Conservation (phyloP, 352 stramenopile genomes). For the Elongisporangium prolatum region DNA sequence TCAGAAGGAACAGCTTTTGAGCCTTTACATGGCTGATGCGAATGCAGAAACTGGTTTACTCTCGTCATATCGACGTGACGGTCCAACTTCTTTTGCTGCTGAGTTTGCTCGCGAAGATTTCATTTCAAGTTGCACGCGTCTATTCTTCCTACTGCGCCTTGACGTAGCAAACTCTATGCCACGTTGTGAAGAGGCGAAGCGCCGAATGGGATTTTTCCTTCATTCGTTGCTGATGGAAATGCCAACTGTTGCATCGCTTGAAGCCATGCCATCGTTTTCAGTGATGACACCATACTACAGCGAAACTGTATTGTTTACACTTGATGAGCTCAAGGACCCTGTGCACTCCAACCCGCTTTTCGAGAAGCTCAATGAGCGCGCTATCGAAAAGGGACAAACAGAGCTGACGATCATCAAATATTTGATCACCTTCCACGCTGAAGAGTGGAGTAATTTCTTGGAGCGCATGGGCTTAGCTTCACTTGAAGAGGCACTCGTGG, state of each 20-base stretch:
- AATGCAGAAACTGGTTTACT: constrained; percentile 52
- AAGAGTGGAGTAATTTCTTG: constrained; percentile 88
- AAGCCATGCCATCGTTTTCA: constrained; percentile 85
- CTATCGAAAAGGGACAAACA: constrained; percentile 64
- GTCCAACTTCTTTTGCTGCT: constrained; percentile 22
- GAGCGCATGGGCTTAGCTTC: constrained; percentile 70
- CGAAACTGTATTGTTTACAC: constrained; percentile 80
- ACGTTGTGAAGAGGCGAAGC: constrained; percentile 77
- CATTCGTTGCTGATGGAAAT: constrained; percentile 85
- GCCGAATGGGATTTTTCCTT: constrained; percentile 85
- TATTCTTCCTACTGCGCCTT: constrained; percentile 78
- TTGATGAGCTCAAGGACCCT: constrained; percentile 83
- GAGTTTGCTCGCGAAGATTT: constrained; percentile 61
- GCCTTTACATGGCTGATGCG: constrained; percentile 64
- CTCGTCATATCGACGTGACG: constrained; percentile 25
- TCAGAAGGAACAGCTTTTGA: constrained; percentile 65
- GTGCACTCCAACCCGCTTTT: constrained; percentile 83
- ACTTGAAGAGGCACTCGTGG: constrained; percentile 64
- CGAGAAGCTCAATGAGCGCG: constrained; percentile 61
- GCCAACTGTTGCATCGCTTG: constrained; percentile 60
- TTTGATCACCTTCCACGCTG: constrained; percentile 81
- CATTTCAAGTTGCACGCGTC: constrained; percentile 64
- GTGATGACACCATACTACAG: constrained; percentile 89
- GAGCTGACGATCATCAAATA: constrained; percentile 88
- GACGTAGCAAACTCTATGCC: constrained; percentile 68